Evolutionary conservation across 73 alveolate genomes (phyloP).

Genomic region (Symbiodinium natans): DNA sequence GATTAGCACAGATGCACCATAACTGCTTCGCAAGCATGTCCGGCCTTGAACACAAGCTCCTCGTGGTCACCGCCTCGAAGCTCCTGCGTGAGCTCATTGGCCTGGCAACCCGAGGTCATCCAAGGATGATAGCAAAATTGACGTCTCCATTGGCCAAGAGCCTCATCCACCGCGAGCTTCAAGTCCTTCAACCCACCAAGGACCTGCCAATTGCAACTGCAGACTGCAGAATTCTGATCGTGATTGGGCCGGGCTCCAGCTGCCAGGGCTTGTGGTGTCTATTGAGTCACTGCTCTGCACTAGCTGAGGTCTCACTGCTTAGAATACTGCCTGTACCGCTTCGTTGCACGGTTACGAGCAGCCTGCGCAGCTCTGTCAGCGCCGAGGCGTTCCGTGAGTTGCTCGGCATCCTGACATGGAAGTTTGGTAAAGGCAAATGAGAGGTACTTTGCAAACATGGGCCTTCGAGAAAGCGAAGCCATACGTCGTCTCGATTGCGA

Average conservation of each 20-base stretch:
- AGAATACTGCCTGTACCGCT: no score
- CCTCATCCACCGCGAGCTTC: constrained; percentile 84
- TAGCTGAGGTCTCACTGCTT: no score
- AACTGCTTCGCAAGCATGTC: no score
- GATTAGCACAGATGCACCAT: no score
- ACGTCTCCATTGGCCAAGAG: neutral
- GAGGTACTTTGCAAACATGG: neutral
- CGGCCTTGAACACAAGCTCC: constrained; percentile 50
- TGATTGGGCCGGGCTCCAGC: no score
- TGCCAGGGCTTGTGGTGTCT: no score
- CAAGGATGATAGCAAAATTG: neutral
- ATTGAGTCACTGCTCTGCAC: no score
- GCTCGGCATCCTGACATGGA: constrained; percentile 39
- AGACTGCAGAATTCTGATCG: no score
- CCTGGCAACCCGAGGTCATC: neutral
- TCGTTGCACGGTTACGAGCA: neutral
- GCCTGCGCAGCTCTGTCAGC: constrained; percentile 44
- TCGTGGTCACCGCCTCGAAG: constrained; percentile 31
- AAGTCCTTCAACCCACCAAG: constrained; percentile 34
- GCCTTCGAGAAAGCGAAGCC: neutral
- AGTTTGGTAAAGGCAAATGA: neutral
- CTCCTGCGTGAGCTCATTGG: constrained; percentile 62
- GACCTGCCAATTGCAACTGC: no score
- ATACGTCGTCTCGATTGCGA: neutral
- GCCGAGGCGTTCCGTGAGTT: constrained; percentile 41